phyloP scores from a whole-genome alignment of 2,329 filamentous ascomycete genomes.

The Phialophora verrucosa region DNA sequence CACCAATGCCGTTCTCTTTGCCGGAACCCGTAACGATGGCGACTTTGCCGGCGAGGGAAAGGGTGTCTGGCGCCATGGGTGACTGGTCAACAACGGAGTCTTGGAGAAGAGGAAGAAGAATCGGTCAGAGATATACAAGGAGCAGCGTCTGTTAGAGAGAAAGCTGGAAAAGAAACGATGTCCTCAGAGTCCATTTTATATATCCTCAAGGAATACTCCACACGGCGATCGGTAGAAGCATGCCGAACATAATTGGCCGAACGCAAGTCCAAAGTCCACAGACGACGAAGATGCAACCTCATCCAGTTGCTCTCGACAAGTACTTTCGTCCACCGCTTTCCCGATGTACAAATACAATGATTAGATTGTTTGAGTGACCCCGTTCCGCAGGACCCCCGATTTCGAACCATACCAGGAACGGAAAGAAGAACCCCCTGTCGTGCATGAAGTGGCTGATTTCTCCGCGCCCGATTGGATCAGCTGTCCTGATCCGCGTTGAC shows the following conservation, averaged over 20 bases:
- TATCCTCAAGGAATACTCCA: background rate
- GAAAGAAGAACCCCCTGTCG: constrained; percentile 23
- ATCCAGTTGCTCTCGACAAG: background rate
- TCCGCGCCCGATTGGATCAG: background rate
- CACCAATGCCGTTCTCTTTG: constrained; percentile 44
- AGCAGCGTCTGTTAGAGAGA: background rate
- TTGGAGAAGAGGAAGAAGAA: background rate
- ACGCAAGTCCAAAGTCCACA: background rate
- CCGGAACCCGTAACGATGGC: constrained; percentile 46
- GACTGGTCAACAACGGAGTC: background rate
- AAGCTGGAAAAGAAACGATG: too few species aligned
- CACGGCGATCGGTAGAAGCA: background rate
- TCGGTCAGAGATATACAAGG: background rate
- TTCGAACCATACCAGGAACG: constrained; percentile 7
- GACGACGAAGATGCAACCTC: background rate
- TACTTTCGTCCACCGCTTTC: background rate
- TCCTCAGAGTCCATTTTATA: background rate
- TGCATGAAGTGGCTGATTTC: constrained; percentile 10
- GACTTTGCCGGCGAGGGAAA: constrained; percentile 44
- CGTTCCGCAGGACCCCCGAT: background rate
- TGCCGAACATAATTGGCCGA: background rate
- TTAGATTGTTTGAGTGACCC: background rate
- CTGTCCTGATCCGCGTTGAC: background rate
- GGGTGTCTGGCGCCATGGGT: constrained; percentile 36
- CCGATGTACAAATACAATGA: background rate